phyloP scores from a whole-genome alignment of 768 basidiomycete species.

The Suillus placidus region DNA sequence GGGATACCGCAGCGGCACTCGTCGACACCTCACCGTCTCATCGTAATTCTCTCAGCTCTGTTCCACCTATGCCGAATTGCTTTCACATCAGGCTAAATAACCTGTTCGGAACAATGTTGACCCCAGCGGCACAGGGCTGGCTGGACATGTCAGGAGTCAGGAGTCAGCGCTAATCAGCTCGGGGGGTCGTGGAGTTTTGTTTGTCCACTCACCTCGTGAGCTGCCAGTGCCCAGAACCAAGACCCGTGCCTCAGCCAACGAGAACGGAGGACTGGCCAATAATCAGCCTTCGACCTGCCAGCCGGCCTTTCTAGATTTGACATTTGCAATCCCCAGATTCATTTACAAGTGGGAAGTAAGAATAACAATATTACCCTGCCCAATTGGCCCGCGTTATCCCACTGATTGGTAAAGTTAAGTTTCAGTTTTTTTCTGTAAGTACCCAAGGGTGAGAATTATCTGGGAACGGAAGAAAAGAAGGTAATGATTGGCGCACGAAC shows the following conservation, averaged over 20 bases:
- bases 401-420: not conserved
- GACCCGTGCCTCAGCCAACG: not conserved
- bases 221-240: not conserved
- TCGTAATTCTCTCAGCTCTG: not conserved
- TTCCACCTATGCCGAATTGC: not conserved
- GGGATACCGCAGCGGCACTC: not conserved
- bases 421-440: not conserved
- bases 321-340: not conserved
- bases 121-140: not conserved
- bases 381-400: not conserved
- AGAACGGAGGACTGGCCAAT: not conserved
- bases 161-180: not conserved
- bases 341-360: not conserved
- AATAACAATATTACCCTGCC: not conserved
- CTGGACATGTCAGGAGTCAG: not conserved
- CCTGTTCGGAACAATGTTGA: not conserved
- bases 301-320: not conserved
- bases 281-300: not conserved
- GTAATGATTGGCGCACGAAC: slow-evolving; percentile 4
- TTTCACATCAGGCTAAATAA: not conserved
- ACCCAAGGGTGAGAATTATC: not conserved
- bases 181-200: not conserved
- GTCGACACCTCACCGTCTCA: not conserved
- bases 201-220: not conserved
- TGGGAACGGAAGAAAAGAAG: too few species aligned